phyloP scores from a whole-genome alignment of 73 alveolate genomes.

The Paramecium sonneborni region DNA sequence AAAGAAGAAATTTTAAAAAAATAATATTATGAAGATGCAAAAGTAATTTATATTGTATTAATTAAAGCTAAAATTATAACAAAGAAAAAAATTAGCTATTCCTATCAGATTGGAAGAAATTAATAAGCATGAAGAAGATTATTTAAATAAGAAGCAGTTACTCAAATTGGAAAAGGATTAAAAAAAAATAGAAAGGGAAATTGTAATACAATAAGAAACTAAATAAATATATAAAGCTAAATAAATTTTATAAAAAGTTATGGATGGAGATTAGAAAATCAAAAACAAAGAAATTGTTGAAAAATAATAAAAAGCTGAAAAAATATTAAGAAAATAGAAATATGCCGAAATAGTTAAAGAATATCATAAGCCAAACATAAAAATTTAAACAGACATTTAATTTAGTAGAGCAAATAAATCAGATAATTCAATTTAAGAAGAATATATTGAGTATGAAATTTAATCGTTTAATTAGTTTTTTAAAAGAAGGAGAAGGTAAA shows the following conservation, averaged over 20 bases:
- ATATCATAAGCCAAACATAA: not conserved
- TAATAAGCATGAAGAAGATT: not conserved
- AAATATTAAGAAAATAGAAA: not conserved
- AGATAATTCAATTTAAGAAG: not conserved
- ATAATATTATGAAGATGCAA: not conserved
- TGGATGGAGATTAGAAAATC: not conserved
- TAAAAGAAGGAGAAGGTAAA: conserved; percentile 1
- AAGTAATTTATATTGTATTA: not conserved
- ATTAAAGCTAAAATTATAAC: not conserved
- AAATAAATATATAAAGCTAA: conserved; percentile 14
- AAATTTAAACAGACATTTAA: not conserved
- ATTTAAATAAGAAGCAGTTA: not conserved
- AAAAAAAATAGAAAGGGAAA: conserved; percentile 6
- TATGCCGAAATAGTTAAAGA: conserved; percentile 28
- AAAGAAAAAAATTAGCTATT: not conserved
- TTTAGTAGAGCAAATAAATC: not conserved
- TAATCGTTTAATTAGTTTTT: not conserved
- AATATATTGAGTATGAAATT: not conserved
- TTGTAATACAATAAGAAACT: not conserved
- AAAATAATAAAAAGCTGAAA: not conserved
- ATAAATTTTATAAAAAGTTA: not conserved
- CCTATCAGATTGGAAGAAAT: conserved; percentile 20
- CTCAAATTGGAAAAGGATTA: not conserved
- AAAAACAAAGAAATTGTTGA: not conserved
- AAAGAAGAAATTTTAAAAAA: not conserved